Base-by-base conservation (phyloP, 2,329 filamentous ascomycete genomes). In the Hypoxylon sp. region DNA sequence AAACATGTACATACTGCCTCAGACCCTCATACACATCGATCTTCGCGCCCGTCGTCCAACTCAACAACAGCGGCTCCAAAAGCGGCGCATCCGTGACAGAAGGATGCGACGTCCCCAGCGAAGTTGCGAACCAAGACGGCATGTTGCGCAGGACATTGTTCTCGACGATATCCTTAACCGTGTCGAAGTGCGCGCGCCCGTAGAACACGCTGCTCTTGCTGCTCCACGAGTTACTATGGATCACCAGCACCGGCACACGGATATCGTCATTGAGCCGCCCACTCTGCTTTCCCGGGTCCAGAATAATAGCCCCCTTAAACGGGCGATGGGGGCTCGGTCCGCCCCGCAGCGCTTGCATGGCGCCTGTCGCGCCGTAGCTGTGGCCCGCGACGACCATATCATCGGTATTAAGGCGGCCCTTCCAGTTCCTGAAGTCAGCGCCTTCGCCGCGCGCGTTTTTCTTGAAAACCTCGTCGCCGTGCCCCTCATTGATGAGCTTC, bases 191-290 rank as follows among this genome's bases (percentile, higher is more conserved):
- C 47, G 88, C 85, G 5, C 88, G 83, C 3, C 87, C 88, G 70
- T 87, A 89, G 79, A 91, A 91, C 51, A 88, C 74, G 35, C 83
- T 85, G 65, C 81, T 78, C n/a, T 81, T 80, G 35, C 82, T 82
- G 35, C 87, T 90, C 90, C 90, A 92, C 6, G 88, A 87, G 66
- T 88, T 84, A 52, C 88, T 91, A 78, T 92, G 87, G 42, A 91
- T 81, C 29, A 92, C 81, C 51, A 91, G 78, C 2, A 89, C 76
- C 1, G 90, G 89, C 1, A 90, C 86, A 31, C 81, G 73, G 67
- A 91, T 82, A 44, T 90, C 83, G 64, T 82, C 76, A 78, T 91
- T 91, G 10, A 92, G 81, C 0, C 82, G 86, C 0, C 90, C 90
- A 68, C 86, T 89, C 1, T 81, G 80, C 77, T 92, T 92, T 57